A percentile compares a stretch with the other conserved stretches of the same genome.
Conservation (phyloP, 2,329 filamentous ascomycete genomes). For the Lecanosticta acicola region DNA sequence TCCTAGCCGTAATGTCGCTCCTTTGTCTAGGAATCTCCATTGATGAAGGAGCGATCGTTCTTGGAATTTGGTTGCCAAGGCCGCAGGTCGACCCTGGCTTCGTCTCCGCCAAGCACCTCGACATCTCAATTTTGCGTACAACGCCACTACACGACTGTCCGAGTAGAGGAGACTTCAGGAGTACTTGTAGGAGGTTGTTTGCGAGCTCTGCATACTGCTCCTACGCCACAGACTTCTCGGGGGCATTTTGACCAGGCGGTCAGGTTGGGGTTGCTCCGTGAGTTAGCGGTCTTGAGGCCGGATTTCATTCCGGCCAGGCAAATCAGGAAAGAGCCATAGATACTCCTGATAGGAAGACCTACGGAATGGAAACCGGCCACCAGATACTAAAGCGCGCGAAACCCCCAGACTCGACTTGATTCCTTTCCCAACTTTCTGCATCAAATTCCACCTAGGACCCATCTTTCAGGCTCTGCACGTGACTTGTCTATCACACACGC, state of each 20-base stretch:
- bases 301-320: slow-evolving; percentile 23
- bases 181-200: not conserved
- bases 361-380: slow-evolving; percentile 19
- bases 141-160: not conserved
- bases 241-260: not conserved
- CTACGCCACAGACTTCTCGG: too few species aligned
- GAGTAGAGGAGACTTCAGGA: not conserved
- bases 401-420: slow-evolving; percentile 13
- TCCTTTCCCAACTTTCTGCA: slow-evolving; percentile 12
- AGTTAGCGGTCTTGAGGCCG: slow-evolving; percentile 9
- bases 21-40: too few species aligned
- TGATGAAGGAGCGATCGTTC: too few species aligned
- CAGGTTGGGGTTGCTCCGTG: slow-evolving; percentile 1
- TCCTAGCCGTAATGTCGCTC: too few species aligned
- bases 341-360: slow-evolving; percentile 11
- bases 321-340: slow-evolving; percentile 11
- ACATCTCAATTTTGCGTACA: not conserved
- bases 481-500: slow-evolving; percentile 3
- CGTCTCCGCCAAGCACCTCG: not conserved
- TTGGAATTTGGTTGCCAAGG: not conserved
- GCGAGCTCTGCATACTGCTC: not conserved
- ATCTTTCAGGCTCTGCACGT: slow-evolving; percentile 8
- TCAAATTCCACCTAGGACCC: slow-evolving; percentile 1
- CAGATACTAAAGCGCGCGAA: slow-evolving; percentile 15
- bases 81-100: not conserved